A percentile compares a stretch with the other conserved stretches of the same genome.
Evolutionary conservation across 257 asterid species (phyloP).

Genomic region (Misopates orontium): DNA sequence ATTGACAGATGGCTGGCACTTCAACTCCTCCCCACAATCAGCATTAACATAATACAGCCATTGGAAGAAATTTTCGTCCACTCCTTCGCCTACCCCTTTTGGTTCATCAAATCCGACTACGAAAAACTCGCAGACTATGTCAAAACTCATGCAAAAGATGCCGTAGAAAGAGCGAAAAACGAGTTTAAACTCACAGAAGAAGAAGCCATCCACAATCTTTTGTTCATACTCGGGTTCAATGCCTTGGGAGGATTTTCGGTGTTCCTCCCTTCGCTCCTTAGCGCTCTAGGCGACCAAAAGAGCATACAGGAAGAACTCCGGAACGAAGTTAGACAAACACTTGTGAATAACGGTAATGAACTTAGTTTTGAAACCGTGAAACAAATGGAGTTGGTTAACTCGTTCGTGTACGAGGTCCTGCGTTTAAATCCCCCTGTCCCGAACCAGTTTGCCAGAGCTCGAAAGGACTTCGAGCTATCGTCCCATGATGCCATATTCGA

Average conservation of each 20-base stretch:
- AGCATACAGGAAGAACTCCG: slow-evolving; percentile 48
- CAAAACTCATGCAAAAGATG: slow-evolving; percentile 49
- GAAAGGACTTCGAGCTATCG: slow-evolving; percentile 65
- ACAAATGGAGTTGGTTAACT: slow-evolving; percentile 66
- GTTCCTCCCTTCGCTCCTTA: slow-evolving; percentile 41
- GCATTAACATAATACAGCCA: slow-evolving; percentile 57
- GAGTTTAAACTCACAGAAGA: slow-evolving; percentile 64
- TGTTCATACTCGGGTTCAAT: slow-evolving; percentile 79
- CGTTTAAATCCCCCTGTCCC: slow-evolving; percentile 85
- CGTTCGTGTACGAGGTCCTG: slow-evolving; percentile 75
- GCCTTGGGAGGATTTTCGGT: slow-evolving; percentile 80
- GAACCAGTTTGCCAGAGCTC: slow-evolving; percentile 70
- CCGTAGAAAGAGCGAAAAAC: slow-evolving; percentile 40
- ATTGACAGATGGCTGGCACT: slow-evolving; percentile 72
- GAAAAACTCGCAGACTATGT: slow-evolving; percentile 55
- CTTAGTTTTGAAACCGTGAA: slow-evolving; percentile 54
- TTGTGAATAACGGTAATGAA: slow-evolving; percentile 20
- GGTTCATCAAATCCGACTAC: slow-evolving; percentile 61
- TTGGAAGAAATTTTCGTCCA: slow-evolving; percentile 76
- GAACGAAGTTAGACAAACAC: slow-evolving; percentile 56
- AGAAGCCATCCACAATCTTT: slow-evolving; percentile 71
- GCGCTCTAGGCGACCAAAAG: slow-evolving; percentile 45
- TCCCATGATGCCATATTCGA: slow-evolving; percentile 54
- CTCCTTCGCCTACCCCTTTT: slow-evolving; percentile 74
- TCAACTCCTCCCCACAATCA: slow-evolving; percentile 67